phyloP scores from a whole-genome alignment of 2,329 filamentous ascomycete species.

The Graphiopsis chlorocephala region DNA sequence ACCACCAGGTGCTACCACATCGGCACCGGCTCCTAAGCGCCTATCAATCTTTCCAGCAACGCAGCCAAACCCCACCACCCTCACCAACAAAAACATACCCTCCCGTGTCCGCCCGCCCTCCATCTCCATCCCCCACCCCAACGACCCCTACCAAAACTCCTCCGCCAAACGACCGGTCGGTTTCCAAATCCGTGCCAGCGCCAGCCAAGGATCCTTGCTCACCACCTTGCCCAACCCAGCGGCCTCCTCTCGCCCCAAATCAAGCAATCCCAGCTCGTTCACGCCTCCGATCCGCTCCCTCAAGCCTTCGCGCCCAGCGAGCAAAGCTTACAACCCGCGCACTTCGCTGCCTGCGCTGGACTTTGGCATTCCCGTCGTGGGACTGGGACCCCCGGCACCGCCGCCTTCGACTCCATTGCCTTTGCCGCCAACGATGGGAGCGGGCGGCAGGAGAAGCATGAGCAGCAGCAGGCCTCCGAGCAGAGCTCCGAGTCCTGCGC shows the following conservation, averaged over 20 bases:
- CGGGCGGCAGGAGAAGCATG: neutral
- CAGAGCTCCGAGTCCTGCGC: neutral
- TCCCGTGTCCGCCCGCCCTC: conserved; percentile 17
- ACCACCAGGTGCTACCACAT: conserved; percentile 6
- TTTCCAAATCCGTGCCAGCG: conserved; percentile 40
- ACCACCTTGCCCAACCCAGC: conserved; percentile 34
- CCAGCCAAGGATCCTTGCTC: conserved; percentile 44
- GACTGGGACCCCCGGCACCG: conserved; percentile 45
- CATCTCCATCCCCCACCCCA: neutral
- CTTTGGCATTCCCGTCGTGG: conserved; percentile 38
- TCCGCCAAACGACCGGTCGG: conserved; percentile 42
- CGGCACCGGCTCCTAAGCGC: conserved; percentile 13
- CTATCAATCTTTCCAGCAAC: conserved; percentile 25
- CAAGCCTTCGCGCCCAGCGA: conserved; percentile 29
- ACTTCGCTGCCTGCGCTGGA: conserved; percentile 23
- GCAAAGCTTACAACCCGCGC: neutral
- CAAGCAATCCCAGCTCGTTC: conserved; percentile 31
- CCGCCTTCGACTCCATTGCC: conserved; percentile 47
- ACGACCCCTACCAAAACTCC: neutral
- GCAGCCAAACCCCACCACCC: neutral
- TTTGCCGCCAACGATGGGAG: conserved; percentile 28
- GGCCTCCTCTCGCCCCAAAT: conserved; percentile 12
- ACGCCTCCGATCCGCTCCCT: conserved; percentile 29
- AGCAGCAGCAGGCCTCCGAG: neutral
- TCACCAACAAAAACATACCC: neutral